Evolutionary conservation across 257 asterid genomes (phyloP), one percentile per base, ranked within the genome.

Genomic region (Nicotiana otophora): DNA sequence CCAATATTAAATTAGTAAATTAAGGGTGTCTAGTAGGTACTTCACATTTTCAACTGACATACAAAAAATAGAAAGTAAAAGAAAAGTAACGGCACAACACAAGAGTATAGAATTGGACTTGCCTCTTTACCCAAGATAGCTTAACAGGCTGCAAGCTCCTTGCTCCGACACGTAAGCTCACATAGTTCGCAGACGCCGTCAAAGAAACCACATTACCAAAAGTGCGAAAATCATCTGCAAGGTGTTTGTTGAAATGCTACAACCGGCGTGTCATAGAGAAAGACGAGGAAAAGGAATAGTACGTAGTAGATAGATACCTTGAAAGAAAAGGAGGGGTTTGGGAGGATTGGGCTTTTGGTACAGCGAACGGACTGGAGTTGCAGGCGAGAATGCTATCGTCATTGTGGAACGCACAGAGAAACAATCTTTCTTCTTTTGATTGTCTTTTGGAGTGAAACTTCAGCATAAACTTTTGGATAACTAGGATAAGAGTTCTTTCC

Each of bases 181-280:
- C 92, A 87, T 90, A 93, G 87, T 72, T 92, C 57, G 93, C 89
- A 63, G 93, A 91, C 26, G 98, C 92, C n/a, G 90, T 88, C 91
- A 86, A 91, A 7, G 88, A 85, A 48, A 82, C 86, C 69, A 53
- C 86, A 85, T 87, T 88, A 74, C 84, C 85, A 34, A 58, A 55
- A 46, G 76, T 28, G 31, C 81, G 81, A 80, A 65, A 58, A 60
- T 87, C 84, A 69, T 79, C 99, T 94, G 90, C 92, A 86, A 78
- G 23, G 72, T 33, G 33, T 76, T 60, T 19, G 64, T n/a, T 81
- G 48, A 65, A 69, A 82, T 16, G 7, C 33, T 70, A 42, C 65
- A 42, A 42, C 51, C 12, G 11, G 51, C 51, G 51, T 42, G 51
- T 42, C 51, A 42, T 42, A 42, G 51, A 42, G 12, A 42, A 42